Base-by-base conservation (phyloP, 306 rosid genomes). In the Pterocarpus santalinus region DNA sequence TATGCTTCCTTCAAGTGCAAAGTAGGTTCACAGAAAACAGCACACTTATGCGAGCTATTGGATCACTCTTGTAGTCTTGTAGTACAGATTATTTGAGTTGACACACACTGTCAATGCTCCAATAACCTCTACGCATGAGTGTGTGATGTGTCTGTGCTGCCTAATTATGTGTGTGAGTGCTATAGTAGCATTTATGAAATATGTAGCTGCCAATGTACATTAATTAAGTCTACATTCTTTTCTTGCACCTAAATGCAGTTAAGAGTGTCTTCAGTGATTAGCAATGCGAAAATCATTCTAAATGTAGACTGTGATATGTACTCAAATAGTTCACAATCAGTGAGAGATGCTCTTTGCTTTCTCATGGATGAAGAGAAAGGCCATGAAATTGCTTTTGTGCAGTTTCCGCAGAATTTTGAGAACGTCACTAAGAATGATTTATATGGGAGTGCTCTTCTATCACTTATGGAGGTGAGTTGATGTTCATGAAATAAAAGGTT, bases 321-420 rank as follows among this genome's bases (percentile, higher is more conserved):
- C 68, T 87, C 94, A 49, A 90, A 90, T 82, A 85, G 80, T 65
- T 90, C 89, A 3, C 44, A 75, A 69, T 87, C 93, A 44, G 55
- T 94, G 49, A 79, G 87, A 63, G 97, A 91, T 67, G 98, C 94
- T 67, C 88, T 94, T 7, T 94, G 98, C 85, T 94, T 94, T 75
- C 82, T 94, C 68, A 81, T 94, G 95, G 97, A 91, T 71, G 89
- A 91, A 68, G 81, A 85, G 56, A 84, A 89, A 51, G 93, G 93
- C 72, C 85, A 71, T 28, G 92, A 91, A 47, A 77, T 94, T 67
- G 98, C 91, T 28, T 94, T 28, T 47, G 92, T 94, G 41, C 98
- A 94, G 72, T 84, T 83, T 55, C 93, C 97, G 5, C 94, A 91
- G 17, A 57, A 2, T 64, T 91, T 83, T 9, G 79, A 83, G 35